Evolutionary conservation across 2,329 filamentous ascomycete species (phyloP).

Genomic region (Myotisia sp.): DNA sequence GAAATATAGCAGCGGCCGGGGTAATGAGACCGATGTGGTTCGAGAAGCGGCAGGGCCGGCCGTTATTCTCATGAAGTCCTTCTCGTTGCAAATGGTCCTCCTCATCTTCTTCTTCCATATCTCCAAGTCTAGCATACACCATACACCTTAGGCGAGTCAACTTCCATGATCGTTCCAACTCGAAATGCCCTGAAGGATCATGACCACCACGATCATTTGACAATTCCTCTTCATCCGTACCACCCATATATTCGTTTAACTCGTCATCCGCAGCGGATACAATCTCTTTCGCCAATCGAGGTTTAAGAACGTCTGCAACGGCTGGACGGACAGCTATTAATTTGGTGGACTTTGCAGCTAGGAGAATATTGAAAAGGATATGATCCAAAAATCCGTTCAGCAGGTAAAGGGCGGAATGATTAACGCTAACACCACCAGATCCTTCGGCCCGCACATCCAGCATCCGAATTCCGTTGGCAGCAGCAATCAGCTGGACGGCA

Average conservation of each 20-base stretch:
- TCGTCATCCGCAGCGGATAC: slow-evolving; percentile 74
- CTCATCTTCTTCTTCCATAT: slow-evolving; percentile 96
- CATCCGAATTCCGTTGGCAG: slow-evolving; percentile 64
- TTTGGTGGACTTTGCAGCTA: slow-evolving; percentile 61
- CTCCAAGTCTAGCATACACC: slow-evolving; percentile 92
- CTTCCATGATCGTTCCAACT: slow-evolving; percentile 89
- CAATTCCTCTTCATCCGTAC: slow-evolving; percentile 59
- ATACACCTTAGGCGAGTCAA: slow-evolving; percentile 84
- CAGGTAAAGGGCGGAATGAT: slow-evolving; percentile 56
- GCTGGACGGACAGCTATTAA: slow-evolving; percentile 64
- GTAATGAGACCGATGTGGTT: slow-evolving; percentile 55
- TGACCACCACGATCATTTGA: slow-evolving; percentile 40
- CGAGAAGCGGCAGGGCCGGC: slow-evolving; percentile 41
- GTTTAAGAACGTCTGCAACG: slow-evolving; percentile 73
- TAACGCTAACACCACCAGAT: slow-evolving; percentile 57
- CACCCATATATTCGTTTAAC: slow-evolving; percentile 72
- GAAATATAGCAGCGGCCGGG: slow-evolving; percentile 83
- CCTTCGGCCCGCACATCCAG: slow-evolving; percentile 52
- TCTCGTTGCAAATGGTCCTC: slow-evolving; percentile 76
- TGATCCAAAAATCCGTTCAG: slow-evolving; percentile 92
- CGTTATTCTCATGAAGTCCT: slow-evolving; percentile 46
- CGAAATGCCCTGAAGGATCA: slow-evolving; percentile 51
- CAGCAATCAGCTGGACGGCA: slow-evolving; percentile 81
- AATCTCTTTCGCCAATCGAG: slow-evolving; percentile 72
- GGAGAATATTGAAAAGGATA: slow-evolving; percentile 80